phyloP scores from a whole-genome alignment of 495 filamentous ascomycete genomes.

The Aspergillus haitiensis region DNA sequence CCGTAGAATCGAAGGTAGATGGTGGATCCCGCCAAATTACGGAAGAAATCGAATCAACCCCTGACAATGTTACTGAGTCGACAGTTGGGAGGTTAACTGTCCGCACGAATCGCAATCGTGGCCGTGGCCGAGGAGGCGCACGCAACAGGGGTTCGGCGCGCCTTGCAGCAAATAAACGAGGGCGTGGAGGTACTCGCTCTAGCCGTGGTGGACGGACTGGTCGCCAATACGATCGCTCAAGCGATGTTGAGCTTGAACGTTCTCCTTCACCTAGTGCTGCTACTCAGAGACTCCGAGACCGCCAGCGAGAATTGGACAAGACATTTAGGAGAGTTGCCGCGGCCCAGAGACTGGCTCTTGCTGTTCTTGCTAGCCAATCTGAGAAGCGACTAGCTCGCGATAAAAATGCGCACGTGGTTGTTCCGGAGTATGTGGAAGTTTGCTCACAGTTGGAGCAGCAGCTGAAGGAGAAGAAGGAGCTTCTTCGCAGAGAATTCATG shows the following conservation, averaged over 20 bases:
- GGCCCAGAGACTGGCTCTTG: conserved; percentile 41
- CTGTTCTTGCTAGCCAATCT: conserved; percentile 40
- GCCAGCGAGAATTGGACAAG: conserved; percentile 44
- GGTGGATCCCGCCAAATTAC: conserved; percentile 27
- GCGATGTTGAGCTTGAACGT: conserved; percentile 35
- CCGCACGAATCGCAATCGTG: conserved; percentile 40
- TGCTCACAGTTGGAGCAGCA: conserved; percentile 21
- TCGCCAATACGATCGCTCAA: conserved; percentile 28
- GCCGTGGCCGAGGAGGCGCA: conserved; percentile 42
- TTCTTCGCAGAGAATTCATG: conserved; percentile 32
- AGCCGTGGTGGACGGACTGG: conserved; percentile 26
- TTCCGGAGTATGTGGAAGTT: conserved; percentile 43
- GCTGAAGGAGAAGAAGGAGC: conserved; percentile 21
- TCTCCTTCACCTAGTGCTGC: conserved; percentile 39
- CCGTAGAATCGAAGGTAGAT: conserved; percentile 18
- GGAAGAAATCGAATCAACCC: conserved; percentile 26
- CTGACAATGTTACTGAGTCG: conserved; percentile 22
- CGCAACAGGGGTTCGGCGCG: conserved; percentile 34
- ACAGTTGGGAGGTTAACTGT: conserved; percentile 28
- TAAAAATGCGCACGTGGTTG: conserved; percentile 43
- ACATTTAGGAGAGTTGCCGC: conserved; percentile 46
- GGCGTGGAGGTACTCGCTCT: conserved; percentile 25
- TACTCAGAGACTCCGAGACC: conserved; percentile 40
- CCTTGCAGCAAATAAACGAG: conserved; percentile 24
- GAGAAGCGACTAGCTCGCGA: conserved; percentile 41